Evolutionary conservation across 2,329 filamentous ascomycete genomes (phyloP).

Genomic region (Balansia obtecta): DNA sequence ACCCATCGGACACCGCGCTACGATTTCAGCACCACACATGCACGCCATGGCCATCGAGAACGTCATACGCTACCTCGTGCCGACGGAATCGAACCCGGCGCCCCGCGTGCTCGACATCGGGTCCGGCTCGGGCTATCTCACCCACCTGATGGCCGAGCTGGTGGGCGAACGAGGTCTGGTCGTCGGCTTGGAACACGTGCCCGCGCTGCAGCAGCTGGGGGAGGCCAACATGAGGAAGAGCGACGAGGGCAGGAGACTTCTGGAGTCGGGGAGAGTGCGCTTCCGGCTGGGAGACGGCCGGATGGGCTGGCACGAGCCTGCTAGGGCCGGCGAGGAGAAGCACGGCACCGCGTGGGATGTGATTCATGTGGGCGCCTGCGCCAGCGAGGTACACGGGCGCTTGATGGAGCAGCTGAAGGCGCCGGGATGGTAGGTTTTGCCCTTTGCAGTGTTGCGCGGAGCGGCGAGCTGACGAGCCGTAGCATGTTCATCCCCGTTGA

Average conservation of each 20-base stretch:
- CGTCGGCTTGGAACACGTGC: constrained; percentile 65
- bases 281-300: constrained; percentile 69
- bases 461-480: constrained; percentile 7
- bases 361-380: constrained; percentile 89
- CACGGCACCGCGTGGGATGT: constrained; percentile 62
- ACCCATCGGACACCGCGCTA: constrained; percentile 40
- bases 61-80: constrained; percentile 31
- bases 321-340: constrained; percentile 31
- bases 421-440: constrained; percentile 57
- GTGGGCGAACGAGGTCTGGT: constrained; percentile 43
- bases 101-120: constrained; percentile 60
- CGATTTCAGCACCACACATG: constrained; percentile 50
- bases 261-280: constrained; percentile 51
- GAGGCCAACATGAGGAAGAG: constrained; percentile 54
- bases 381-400: constrained; percentile 56
- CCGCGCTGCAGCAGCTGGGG: constrained; percentile 48
- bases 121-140: constrained; percentile 71
- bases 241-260: constrained; percentile 40
- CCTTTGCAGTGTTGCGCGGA: no score
- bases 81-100: constrained; percentile 20
- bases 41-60: constrained; percentile 41
- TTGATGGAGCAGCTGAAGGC: constrained; percentile 65
- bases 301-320: constrained; percentile 42
- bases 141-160: constrained; percentile 74
- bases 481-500: constrained; percentile 70